Percentiles rank a stretch among this genome's conserved stretches.
Evolutionary conservation across 176 grass and related monocot species (phyloP).

Genomic region (Avena atlantica): DNA sequence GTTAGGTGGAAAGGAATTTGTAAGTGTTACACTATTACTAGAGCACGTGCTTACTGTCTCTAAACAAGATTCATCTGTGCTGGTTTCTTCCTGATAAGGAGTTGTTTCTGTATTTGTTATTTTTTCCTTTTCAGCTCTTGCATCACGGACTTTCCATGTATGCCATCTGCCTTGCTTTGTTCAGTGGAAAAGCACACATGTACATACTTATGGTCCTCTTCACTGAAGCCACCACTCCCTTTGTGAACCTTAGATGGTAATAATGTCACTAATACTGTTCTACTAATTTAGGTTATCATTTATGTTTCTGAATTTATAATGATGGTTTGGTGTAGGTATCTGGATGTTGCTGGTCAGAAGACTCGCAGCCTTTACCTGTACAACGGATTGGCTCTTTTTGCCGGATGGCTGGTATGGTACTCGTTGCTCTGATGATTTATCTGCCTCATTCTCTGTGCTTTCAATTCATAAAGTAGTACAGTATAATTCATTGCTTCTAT

Average conservation of each 20-base stretch:
- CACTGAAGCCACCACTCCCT: slow-evolving; percentile 84
- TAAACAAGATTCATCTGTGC: neutral
- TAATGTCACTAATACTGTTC: neutral
- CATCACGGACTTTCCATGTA: slow-evolving; percentile 90
- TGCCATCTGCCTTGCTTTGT: slow-evolving; percentile 73
- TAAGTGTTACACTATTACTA: slow-evolving; percentile 51
- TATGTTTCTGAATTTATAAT: slow-evolving; percentile 22
- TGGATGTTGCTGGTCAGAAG: slow-evolving; percentile 77
- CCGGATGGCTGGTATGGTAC: slow-evolving; percentile 77
- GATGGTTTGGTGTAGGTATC: slow-evolving; percentile 55
- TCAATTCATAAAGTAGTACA: neutral
- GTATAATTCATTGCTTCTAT: neutral
- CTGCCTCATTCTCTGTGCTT: neutral
- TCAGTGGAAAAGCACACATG: slow-evolving; percentile 79
- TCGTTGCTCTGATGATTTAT: neutral
- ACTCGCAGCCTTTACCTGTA: slow-evolving; percentile 61
- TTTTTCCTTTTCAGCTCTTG: slow-evolving; percentile 57
- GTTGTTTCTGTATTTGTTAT: slow-evolving; percentile 1
- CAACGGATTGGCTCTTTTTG: slow-evolving; percentile 80
- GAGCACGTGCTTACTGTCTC: neutral
- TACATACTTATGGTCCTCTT: slow-evolving; percentile 92
- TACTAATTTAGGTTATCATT: neutral
- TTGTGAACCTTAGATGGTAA: slow-evolving; percentile 98
- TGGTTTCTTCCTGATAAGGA: neutral
- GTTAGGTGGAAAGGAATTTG: slow-evolving; percentile 93